Evolutionary conservation across 1,284 basidiomycete genomes (phyloP), one percentile per base, ranked within the genome.

Genomic region (Ustilago loliicola): DNA sequence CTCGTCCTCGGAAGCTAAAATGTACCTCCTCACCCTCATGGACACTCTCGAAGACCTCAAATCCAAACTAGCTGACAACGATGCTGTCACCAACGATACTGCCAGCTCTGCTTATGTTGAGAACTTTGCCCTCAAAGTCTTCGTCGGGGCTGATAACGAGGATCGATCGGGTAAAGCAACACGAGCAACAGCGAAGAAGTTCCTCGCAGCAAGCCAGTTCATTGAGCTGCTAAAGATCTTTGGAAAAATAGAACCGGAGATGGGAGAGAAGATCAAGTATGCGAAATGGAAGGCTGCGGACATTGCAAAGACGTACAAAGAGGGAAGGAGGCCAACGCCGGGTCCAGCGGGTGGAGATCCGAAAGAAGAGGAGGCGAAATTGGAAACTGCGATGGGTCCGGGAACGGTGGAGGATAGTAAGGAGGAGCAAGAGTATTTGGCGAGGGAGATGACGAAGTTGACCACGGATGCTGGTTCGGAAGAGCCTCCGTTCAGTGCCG

Each of bases 241-340:
- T 85, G 91, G 92, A 30, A 72, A 83, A 11, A 48, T 84, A 10
- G 81, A 86, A 34, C 61, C 77, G 34, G 87, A 88, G 54, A 90
- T 90, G 66, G 89, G 90, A 69, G 92, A 92, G 72, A 96, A 95
- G 87, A 90, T 94, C 59, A 91, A 90, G 62, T 96, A 96, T 86
- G 90, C 94, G 8, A 95, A 95, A 87, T 96, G 94, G 94, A 95
- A 95, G 86, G 94, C 94, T 34, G 91, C 92, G 7, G 93, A 95
- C 77, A 94, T 96, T 47, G 90, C 92, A 21, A 95, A 93, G 86
- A 93, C 94, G 2, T 90, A 94, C 83, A 91, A 94, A n/a, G 94
- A 95, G 86, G 94, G 51, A 5, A 51, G 77, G 17, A 74, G 57
- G 47, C 81, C 82, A 1, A 48, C 51, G 19, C 55, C 82, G 1